Percentiles rank a stretch among this genome's conserved stretches.
These are phyloP conservation scores for Orychophragmus violaceus DNA, from an alignment of 345 rosid species.

Conservation along the genomic window DNA sequence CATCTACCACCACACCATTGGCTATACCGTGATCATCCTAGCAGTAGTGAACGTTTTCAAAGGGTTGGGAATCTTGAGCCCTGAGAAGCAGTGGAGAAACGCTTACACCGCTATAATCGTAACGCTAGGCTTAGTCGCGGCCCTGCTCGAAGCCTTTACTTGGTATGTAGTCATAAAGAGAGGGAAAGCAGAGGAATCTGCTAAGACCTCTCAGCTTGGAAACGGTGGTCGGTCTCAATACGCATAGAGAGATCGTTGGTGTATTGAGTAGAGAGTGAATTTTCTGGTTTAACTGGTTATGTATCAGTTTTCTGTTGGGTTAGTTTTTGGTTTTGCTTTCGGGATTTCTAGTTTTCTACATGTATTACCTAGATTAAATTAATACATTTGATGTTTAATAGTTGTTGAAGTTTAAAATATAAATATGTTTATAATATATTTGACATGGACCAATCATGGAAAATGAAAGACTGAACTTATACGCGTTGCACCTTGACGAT, in stretches of 20 bases:
- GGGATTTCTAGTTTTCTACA: too few species aligned
- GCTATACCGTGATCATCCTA: conserved; percentile 53
- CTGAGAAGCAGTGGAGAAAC: conserved; percentile 60
- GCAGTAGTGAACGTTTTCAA: conserved; percentile 59
- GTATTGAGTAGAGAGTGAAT: neutral
- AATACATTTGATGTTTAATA: neutral
- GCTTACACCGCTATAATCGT: conserved; percentile 41
- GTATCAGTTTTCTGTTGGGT: neutral
- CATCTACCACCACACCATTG: conserved; percentile 66
- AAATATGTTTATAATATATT: too few species aligned
- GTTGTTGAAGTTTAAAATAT: conserved; percentile 13
- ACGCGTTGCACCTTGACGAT: conserved; percentile 7
- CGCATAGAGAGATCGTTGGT: neutral
- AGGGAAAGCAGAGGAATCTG: conserved; percentile 14
- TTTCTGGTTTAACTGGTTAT: neutral
- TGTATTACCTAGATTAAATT: neutral
- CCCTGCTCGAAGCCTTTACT: conserved; percentile 22
- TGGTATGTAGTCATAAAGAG: conserved; percentile 30
- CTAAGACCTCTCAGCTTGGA: neutral
- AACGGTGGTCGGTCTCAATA: neutral
- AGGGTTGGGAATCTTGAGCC: conserved; percentile 62
- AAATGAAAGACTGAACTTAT: too few species aligned
- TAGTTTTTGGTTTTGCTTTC: too few species aligned
- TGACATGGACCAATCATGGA: too few species aligned
- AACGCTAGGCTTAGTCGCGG: neutral